phyloP scores from a whole-genome alignment of 352 stramenopile species.

The Phytophthora agathidicida region DNA sequence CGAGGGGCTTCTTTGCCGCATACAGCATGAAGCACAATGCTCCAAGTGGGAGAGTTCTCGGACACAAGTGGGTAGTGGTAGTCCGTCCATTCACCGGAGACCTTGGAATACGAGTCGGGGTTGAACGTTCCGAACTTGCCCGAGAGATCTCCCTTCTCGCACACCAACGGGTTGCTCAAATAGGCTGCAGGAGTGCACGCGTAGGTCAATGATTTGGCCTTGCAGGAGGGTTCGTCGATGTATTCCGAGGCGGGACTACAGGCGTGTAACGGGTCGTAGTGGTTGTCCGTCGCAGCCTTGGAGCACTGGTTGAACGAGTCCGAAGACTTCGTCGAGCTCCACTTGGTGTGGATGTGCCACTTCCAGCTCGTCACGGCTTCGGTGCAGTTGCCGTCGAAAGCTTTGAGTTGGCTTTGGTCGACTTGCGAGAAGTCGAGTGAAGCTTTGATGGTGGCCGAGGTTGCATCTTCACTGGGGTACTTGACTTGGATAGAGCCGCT shows the following conservation, averaged over 20 bases:
- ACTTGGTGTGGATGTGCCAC: conserved; percentile 67
- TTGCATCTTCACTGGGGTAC: conserved; percentile 35
- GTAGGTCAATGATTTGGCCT: conserved; percentile 42
- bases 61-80: conserved; percentile 43
- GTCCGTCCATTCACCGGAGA: conserved; percentile 46
- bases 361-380: conserved; percentile 48
- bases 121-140: conserved; percentile 60
- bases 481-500: conserved; percentile 44
- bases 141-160: conserved; percentile 63
- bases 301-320: conserved; percentile 51
- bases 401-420: conserved; percentile 24
- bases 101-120: conserved; percentile 22
- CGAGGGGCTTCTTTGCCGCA: conserved; percentile 54
- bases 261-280: conserved; percentile 56
- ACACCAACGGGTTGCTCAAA: conserved; percentile 36
- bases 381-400: conserved; percentile 48
- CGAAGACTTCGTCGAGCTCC: conserved; percentile 38
- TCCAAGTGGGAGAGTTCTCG: conserved; percentile 57
- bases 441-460: conserved; percentile 38
- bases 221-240: conserved; percentile 30
- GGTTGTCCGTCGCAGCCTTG: conserved; percentile 48
- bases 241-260: conserved; percentile 60
- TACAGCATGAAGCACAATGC: conserved; percentile 69
- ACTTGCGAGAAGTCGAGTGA: conserved; percentile 50
- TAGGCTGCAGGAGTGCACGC: conserved; percentile 50